Conservation (phyloP, 129 eudicot genomes). For the Escallonia rubra region DNA sequence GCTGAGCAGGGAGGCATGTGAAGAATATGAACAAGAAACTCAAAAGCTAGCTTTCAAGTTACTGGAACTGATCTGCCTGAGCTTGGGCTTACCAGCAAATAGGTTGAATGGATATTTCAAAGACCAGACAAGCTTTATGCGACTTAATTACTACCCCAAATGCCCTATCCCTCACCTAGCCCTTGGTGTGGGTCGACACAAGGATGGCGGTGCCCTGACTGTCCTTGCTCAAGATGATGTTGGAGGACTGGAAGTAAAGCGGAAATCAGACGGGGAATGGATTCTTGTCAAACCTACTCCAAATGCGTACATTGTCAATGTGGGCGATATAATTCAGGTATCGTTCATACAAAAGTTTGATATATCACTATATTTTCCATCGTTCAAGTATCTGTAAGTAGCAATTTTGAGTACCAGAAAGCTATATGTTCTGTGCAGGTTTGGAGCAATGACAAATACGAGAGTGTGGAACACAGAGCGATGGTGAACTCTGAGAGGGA, state of each 20-base stretch:
- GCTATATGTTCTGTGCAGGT: conserved; percentile 22
- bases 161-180: conserved; percentile 63
- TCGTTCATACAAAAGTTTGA: neutral
- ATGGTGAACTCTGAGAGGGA: conserved; percentile 60
- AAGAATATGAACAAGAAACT: conserved; percentile 40
- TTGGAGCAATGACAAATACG: conserved; percentile 75
- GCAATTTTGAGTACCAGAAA: no score
- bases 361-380: no score
- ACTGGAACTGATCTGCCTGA: conserved; percentile 44
- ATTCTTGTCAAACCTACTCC: conserved; percentile 59
- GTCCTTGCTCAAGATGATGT: conserved; percentile 70
- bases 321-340: conserved; percentile 86
- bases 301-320: conserved; percentile 55
- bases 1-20: conserved; percentile 38
- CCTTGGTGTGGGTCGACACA: conserved; percentile 75
- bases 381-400: no score
- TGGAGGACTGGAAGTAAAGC: conserved; percentile 67
- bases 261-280: conserved; percentile 65
- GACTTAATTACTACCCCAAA: conserved; percentile 63
- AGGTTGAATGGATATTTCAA: conserved; percentile 40
- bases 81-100: conserved; percentile 42
- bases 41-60: conserved; percentile 36
- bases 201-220: conserved; percentile 58
- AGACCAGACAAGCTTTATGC: conserved; percentile 42
- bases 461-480: conserved; percentile 88